phyloP scores from a whole-genome alignment of 108 stramenopile genomes.

The Pelagomonas calceolata region DNA sequence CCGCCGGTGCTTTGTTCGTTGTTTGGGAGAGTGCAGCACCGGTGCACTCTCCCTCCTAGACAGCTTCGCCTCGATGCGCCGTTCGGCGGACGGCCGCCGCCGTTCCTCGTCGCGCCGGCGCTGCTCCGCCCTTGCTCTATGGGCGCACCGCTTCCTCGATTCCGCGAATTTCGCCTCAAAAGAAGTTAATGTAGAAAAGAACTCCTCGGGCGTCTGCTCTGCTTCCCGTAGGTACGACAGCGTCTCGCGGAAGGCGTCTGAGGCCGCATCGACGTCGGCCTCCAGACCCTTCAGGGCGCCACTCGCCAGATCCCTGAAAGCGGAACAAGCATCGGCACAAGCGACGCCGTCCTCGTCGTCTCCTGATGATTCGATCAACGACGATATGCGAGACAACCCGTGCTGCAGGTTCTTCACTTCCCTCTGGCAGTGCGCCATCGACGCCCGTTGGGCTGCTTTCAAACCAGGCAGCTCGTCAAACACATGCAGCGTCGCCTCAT shows the following conservation, averaged over 20 bases:
- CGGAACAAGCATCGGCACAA: neutral
- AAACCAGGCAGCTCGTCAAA: neutral
- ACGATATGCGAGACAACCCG: neutral
- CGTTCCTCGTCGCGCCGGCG: neutral
- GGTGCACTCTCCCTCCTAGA: neutral
- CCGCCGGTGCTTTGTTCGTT: too few relatives aligned
- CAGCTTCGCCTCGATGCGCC: neutral
- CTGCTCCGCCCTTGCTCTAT: neutral
- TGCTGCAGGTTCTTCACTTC: neutral
- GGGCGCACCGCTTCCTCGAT: neutral
- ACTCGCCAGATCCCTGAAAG: neutral
- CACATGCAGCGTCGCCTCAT: neutral
- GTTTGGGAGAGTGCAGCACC: too few relatives aligned
- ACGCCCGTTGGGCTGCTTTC: neutral
- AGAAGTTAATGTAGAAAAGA: neutral
- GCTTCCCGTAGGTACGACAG: neutral
- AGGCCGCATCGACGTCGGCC: neutral
- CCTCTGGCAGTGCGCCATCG: neutral
- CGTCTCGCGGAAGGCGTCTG: neutral
- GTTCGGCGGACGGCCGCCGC: too few relatives aligned
- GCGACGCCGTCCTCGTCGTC: too few relatives aligned
- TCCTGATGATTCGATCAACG: neutral
- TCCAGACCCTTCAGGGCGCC: neutral
- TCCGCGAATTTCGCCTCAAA: neutral
- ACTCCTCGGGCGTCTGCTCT: neutral